A percentile compares a stretch with the other conserved stretches of the same genome.
phyloP scores from a whole-genome alignment of 139 green algal genomes.

The Gonium pectorale region DNA sequence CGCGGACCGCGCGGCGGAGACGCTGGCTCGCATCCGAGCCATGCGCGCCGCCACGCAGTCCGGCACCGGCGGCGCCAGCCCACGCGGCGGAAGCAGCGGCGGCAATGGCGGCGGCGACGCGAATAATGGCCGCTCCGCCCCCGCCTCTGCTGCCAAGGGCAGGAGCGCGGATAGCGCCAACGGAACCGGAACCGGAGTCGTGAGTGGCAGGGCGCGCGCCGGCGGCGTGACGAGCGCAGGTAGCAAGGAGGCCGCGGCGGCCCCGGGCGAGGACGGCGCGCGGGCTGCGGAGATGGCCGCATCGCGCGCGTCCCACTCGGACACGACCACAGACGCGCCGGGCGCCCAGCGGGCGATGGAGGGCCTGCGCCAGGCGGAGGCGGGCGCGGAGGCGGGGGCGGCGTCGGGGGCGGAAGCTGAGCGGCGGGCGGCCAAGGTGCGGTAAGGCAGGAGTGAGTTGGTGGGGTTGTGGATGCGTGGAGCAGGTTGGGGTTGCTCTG shows the following conservation, averaged over 20 bases:
- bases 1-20: constrained; percentile 26
- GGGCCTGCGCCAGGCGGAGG: too few species aligned
- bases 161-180: too few species aligned
- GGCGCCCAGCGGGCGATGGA: too few species aligned
- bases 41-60: neutral
- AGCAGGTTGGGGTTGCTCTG: too few species aligned
- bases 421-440: too few species aligned
- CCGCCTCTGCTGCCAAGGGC: too few species aligned
- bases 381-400: too few species aligned
- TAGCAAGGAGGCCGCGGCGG: neutral
- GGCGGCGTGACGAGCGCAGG: too few species aligned
- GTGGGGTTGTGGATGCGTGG: too few species aligned
- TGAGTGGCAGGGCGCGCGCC: neutral
- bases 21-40: constrained; percentile 33
- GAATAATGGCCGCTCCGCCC: neutral
- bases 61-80: neutral
- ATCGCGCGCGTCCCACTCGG: neutral
- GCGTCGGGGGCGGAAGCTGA: too few species aligned
- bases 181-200: neutral
- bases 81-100: neutral
- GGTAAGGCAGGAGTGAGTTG: too few species aligned
- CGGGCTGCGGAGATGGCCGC: neutral
- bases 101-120: neutral
- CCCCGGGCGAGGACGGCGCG: neutral
- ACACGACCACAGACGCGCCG: neutral